A percentile compares a stretch with the other conserved stretches of the same genome.
phyloP scores from a whole-genome alignment of 2,329 filamentous ascomycete genomes.

The Xylariaceae sp. region DNA sequence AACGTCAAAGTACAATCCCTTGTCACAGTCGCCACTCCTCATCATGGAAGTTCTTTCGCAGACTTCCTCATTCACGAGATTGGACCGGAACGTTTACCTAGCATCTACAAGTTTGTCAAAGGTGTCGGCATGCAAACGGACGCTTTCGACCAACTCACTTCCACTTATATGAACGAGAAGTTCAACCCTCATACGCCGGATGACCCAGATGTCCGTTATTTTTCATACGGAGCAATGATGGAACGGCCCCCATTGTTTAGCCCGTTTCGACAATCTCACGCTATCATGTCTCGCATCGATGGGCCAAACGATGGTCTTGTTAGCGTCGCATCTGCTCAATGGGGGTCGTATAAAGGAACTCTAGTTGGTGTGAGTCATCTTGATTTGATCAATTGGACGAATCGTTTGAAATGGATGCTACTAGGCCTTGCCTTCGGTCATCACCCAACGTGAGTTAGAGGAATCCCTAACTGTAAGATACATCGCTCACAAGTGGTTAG shows the following conservation, averaged over 20 bases:
- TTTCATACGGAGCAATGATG: conserved; percentile 59
- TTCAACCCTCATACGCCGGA: conserved; percentile 61
- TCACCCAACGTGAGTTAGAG: conserved; percentile 46
- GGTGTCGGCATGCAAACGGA: conserved; percentile 54
- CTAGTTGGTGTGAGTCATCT: conserved; percentile 60
- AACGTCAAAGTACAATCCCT: conserved; percentile 49
- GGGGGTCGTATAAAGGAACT: conserved; percentile 64
- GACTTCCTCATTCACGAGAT: conserved; percentile 51
- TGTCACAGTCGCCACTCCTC: conserved; percentile 55
- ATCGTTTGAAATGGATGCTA: conserved; percentile 54
- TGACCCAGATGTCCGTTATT: conserved; percentile 53
- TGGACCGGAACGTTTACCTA: conserved; percentile 49
- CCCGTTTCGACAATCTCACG: conserved; percentile 55
- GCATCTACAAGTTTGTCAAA: conserved; percentile 50
- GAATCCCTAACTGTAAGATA: neutral
- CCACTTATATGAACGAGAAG: conserved; percentile 52
- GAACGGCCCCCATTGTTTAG: conserved; percentile 60
- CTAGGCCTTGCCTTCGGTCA: conserved; percentile 51
- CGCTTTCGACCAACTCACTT: conserved; percentile 61
- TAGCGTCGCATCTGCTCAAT: conserved; percentile 60
- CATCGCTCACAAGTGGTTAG: conserved; percentile 31
- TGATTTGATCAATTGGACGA: conserved; percentile 68
- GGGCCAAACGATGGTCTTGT: conserved; percentile 67
- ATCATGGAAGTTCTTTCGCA: conserved; percentile 54
- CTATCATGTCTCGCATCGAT: conserved; percentile 49